A percentile compares a stretch with the other conserved stretches of the same genome.
Conservation (phyloP, 305 asterid genomes). For the Fraxinus albicans region DNA sequence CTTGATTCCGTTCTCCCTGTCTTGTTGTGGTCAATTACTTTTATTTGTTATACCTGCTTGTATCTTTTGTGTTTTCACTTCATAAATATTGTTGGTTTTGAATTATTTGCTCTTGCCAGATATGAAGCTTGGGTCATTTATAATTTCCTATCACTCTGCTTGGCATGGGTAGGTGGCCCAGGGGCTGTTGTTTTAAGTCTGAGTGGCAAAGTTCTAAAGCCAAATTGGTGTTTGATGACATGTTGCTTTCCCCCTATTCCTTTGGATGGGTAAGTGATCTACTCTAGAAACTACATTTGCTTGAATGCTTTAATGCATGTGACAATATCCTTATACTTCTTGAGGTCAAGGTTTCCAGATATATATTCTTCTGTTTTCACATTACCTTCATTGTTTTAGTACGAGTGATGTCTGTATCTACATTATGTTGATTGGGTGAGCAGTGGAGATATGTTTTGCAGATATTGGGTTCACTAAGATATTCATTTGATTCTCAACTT, state of each 20-base stretch:
- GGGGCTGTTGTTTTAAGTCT: conserved; percentile 95
- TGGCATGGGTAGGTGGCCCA: conserved; percentile 99
- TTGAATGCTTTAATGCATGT: conserved; percentile 17
- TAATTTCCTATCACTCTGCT: conserved; percentile 93
- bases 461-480: conserved; percentile 18
- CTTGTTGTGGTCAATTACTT: conserved; percentile 1
- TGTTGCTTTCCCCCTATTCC: conserved; percentile 89
- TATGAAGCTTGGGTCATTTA: conserved; percentile 99
- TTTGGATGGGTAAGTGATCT: conserved; percentile 83
- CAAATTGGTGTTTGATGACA: conserved; percentile 94
- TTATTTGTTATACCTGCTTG: background rate
- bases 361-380: conserved; percentile 11
- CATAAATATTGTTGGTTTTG: conserved; percentile 15
- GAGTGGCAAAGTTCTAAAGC: conserved; percentile 78
- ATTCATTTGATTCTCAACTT: background rate
- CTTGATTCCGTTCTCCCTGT: conserved; percentile 1
- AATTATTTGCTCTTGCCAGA: conserved; percentile 47
- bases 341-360: background rate
- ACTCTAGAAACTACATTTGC: conserved; percentile 19
- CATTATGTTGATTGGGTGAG: conserved; percentile 14
- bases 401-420: conserved; percentile 9
- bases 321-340: background rate
- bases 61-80: conserved; percentile 12
- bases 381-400: background rate
- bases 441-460: conserved; percentile 15